Conservation (phyloP, 495 filamentous ascomycete genomes). For the Neurospora cerealis region DNA sequence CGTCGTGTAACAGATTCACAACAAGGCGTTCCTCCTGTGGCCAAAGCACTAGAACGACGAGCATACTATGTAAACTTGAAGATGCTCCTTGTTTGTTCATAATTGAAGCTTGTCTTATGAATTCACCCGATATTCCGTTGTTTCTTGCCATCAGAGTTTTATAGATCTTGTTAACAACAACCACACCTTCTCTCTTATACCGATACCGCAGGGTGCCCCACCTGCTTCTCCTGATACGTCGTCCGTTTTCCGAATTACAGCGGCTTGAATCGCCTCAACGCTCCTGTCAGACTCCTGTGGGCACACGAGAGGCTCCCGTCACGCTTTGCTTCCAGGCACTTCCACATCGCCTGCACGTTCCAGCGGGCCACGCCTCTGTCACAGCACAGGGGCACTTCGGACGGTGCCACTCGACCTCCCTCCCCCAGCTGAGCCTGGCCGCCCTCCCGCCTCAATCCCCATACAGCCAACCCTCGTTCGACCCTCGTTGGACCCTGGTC, state of each 20-base stretch:
- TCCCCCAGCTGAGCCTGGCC: background rate
- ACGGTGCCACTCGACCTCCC: slow-evolving; percentile 1
- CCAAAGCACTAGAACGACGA: background rate
- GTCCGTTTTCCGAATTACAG: background rate
- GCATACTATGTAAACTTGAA: background rate
- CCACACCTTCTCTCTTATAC: background rate
- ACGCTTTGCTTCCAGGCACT: background rate
- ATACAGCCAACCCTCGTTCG: background rate
- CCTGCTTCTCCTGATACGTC: background rate
- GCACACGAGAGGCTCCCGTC: background rate
- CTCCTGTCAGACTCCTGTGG: background rate
- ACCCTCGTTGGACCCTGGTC: slow-evolving; percentile 7
- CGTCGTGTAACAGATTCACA: background rate
- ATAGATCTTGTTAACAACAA: background rate
- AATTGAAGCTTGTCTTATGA: background rate
- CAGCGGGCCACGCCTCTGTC: background rate
- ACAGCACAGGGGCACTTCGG: background rate
- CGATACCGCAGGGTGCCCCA: background rate
- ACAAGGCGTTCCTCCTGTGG: background rate
- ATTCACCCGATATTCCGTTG: background rate
- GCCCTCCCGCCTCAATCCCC: background rate
- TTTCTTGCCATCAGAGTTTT: background rate
- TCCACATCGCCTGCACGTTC: background rate
- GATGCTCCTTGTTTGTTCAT: background rate
- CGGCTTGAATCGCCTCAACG: background rate